Evolutionary conservation across 371 early-diverging fungal species (phyloP), one percentile per base, ranked within the genome.

Genomic region (Mucor lusitanicus): DNA sequence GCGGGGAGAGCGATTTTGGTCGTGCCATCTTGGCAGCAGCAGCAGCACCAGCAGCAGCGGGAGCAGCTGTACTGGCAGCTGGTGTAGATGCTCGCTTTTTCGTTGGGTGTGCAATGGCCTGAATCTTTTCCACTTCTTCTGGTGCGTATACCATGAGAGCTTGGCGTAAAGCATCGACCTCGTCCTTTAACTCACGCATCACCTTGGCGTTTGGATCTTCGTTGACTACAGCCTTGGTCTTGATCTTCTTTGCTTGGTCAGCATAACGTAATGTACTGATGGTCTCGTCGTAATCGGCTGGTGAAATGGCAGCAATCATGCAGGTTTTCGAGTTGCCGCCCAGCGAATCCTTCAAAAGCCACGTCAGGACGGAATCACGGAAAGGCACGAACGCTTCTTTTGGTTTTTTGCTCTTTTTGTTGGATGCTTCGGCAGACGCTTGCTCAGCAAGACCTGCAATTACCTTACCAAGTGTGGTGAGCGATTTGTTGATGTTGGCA

Each of bases 391-490:
- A 68, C 6, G 68, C 46, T 59, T 88, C 86, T 40, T 76, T 77
- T 9, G 69, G 35, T 62, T 85, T 87, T 64, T 86, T 84, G 19
- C 73, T 63, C 0, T 73, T 81, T 35, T 79, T 84, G 67, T 77
- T 78, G 11, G 63, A 12, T 7, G 72, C 69, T 19, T 28, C 64
- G 12, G 54, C 64, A 37, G 79, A 59, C 6, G 87, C 82, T 61
- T 82, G 85, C 33, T 95, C 95, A 5, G 95, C 94, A 21, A 99
- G 85, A 13, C 94, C 92, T 13, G 92, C 89, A 63, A 99, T 99
- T 9, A 99, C 99, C 68, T 97, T 98, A 5, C 99, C 98, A 3
- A 99, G 86, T 0, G 96, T 88, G 27, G 95, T 92, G 9, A 99
- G 81, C 1, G 95, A 94, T 76, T 90, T 92, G 82, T 99, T 99